Evolutionary conservation across 1,139 yeast species (phyloP), one percentile per base, ranked within the genome.

Genomic region (Zhuliangozyma blackwelliae): DNA sequence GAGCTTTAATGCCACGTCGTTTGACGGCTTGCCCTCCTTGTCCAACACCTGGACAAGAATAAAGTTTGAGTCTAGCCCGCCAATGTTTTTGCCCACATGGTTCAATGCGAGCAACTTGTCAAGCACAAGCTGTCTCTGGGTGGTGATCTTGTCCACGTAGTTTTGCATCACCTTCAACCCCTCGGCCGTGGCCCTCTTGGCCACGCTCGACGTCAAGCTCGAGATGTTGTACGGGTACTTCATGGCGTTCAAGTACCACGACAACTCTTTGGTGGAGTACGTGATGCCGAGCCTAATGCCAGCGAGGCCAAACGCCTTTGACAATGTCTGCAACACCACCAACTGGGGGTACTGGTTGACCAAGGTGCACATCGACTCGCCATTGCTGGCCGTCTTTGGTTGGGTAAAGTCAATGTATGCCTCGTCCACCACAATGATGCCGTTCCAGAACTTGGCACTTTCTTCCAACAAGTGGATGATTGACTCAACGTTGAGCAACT

Each of bases 161-260:
- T 54, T 42, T 48, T 75, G 66, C 95, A 90, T 87, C 25, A 64
- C 56, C 4, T 55, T 52, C 35, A 90, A 57, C 11, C 89, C 87
- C 9, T 67, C 72, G 2, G 65, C 53, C 4, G 92, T 74, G 1
- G 97, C 94, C 45, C 92, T 75, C 21, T 71, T 47, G 0, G 96
- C 97, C 31, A 88, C 68, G 36, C 75, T 75, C 3, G 97, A 70
- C 0, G 97, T 82, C 44, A 86, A 69, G 6, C 90, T 77, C 8
- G 96, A 86, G 36, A 92, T 86, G 58, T 92, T 94, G 63, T 92
- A 94, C 1, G 98, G 98, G 30, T 95, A 96, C 55, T 90, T 92
- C 83, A 92, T 81, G 23, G 95, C 78, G 57, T 94, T 92, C 50
- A 92, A 66, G 37, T 84, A 74, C 12, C 61, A 54, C 0, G 96